phyloP scores from a whole-genome alignment of 2,329 filamentous ascomycete species.

The Hypoxylon sp. region DNA sequence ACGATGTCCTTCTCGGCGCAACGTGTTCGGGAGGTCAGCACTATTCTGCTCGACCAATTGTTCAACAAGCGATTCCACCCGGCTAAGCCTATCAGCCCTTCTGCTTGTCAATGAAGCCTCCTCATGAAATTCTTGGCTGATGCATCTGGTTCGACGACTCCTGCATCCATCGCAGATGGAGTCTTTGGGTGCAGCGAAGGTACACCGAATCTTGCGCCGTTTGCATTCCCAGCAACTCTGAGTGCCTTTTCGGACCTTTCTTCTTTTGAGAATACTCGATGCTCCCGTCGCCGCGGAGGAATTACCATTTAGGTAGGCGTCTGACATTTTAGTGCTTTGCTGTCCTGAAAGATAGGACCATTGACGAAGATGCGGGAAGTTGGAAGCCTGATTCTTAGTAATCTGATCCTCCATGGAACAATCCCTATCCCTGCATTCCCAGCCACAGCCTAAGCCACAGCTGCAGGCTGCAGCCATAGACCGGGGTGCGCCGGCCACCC shows the following conservation, averaged over 20 bases:
- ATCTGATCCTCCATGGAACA: background rate
- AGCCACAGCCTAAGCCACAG: too few relatives aligned
- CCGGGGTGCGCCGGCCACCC: too few relatives aligned
- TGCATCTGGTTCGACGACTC: constrained; percentile 60
- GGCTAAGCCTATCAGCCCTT: constrained; percentile 53
- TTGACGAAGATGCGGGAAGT: background rate
- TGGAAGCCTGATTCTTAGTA: background rate
- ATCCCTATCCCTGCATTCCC: too few relatives aligned
- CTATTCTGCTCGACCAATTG: constrained; percentile 46
- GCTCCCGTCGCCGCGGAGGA: constrained; percentile 19
- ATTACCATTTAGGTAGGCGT: background rate
- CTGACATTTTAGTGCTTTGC: constrained; percentile 7
- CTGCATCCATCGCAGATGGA: constrained; percentile 63
- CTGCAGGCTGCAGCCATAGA: too few relatives aligned
- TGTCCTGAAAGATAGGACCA: background rate
- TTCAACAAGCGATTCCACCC: constrained; percentile 57
- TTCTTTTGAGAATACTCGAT: constrained; percentile 49
- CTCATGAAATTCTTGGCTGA: constrained; percentile 65
- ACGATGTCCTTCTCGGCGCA: constrained; percentile 1
- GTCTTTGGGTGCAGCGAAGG: constrained; percentile 58
- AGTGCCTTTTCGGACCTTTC: constrained; percentile 69
- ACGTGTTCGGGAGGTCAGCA: background rate
- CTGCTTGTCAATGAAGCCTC: constrained; percentile 40
- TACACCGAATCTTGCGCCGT: constrained; percentile 67
- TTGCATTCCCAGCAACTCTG: constrained; percentile 72